Percentiles rank a stretch among this genome's conserved stretches.
These are phyloP conservation scores for Ilex paraguariensis DNA, from an alignment of 305 asterid species.

Conservation along the genomic window DNA sequence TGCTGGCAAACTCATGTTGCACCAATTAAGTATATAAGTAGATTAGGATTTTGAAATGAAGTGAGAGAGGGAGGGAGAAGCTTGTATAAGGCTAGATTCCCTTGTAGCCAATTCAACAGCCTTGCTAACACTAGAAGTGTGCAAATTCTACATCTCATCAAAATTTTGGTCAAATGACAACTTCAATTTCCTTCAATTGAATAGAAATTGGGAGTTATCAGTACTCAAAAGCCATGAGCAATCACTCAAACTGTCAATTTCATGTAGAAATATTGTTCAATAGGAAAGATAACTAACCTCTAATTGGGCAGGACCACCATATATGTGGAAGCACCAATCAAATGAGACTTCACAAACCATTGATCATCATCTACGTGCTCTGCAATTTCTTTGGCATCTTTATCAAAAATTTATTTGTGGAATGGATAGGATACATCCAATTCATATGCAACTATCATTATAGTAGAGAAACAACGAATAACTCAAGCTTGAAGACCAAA, in stretches of 20 bases:
- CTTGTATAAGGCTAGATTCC: conserved; percentile 34
- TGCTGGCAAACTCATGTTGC: too few species aligned
- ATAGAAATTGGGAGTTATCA: conserved; percentile 41
- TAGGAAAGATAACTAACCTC: conserved; percentile 49
- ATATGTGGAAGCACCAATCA: conserved; percentile 94
- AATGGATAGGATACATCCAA: too few species aligned
- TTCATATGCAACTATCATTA: too few species aligned
- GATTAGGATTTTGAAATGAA: too few species aligned
- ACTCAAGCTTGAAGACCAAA: too few species aligned
- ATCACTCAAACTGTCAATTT: conserved; percentile 9
- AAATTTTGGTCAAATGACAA: conserved; percentile 67
- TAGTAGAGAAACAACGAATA: too few species aligned
- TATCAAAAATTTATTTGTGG: conserved; percentile 18
- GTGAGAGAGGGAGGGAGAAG: neutral
- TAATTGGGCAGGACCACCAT: conserved; percentile 98
- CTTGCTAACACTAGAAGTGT: conserved; percentile 81
- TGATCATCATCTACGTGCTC: conserved; percentile 63
- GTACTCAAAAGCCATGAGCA: conserved; percentile 14
- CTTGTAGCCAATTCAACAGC: conserved; percentile 96
- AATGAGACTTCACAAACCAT: conserved; percentile 66
- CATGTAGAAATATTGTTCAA: neutral
- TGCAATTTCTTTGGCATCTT: conserved; percentile 27
- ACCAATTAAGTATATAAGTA: too few species aligned
- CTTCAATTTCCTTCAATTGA: conserved; percentile 82
- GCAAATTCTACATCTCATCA: conserved; percentile 58